Evolutionary conservation across 805 yeast species (phyloP).

Genomic region (Candida nonsorbophila): DNA sequence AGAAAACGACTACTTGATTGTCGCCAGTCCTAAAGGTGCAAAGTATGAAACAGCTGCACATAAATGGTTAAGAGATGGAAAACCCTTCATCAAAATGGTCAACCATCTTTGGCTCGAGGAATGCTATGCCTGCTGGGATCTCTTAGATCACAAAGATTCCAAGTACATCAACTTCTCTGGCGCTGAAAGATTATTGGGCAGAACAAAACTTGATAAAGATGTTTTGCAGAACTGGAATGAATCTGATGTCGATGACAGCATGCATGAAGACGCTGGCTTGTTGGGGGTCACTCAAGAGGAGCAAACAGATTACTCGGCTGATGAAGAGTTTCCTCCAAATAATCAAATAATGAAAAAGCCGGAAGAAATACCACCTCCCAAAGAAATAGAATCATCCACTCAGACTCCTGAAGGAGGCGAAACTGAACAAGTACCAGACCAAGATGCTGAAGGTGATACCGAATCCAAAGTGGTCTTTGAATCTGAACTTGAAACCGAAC

Average conservation of each 20-base stretch:
- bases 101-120: slow-evolving; percentile 91
- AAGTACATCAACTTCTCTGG: slow-evolving; percentile 37
- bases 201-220: slow-evolving; percentile 37
- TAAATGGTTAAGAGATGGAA: slow-evolving; percentile 47
- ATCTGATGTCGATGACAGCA: slow-evolving; percentile 9
- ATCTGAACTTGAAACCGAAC: too few species aligned
- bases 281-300: slow-evolving; percentile 9
- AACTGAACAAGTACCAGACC: slow-evolving; percentile 1
- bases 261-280: slow-evolving; percentile 19
- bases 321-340: slow-evolving; percentile 6
- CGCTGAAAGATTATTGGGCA: slow-evolving; percentile 47
- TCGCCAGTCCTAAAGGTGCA: slow-evolving; percentile 62
- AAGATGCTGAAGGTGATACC: background rate
- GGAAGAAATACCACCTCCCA: slow-evolving; percentile 1
- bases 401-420: background rate
- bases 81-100: slow-evolving; percentile 43
- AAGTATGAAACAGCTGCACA: slow-evolving; percentile 66
- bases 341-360: background rate
- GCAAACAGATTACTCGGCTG: slow-evolving; percentile 12
- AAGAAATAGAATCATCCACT: background rate
- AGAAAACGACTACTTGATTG: slow-evolving; percentile 66
- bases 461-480: too few species aligned
- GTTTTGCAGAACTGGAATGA: slow-evolving; percentile 36
- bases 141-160: slow-evolving; percentile 39
- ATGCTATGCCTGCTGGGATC: slow-evolving; percentile 56